A percentile compares a stretch with the other conserved stretches of the same genome.
These are phyloP conservation scores for Primulina tabacum DNA, from an alignment of 257 asterid genomes.

Conservation along the genomic window DNA sequence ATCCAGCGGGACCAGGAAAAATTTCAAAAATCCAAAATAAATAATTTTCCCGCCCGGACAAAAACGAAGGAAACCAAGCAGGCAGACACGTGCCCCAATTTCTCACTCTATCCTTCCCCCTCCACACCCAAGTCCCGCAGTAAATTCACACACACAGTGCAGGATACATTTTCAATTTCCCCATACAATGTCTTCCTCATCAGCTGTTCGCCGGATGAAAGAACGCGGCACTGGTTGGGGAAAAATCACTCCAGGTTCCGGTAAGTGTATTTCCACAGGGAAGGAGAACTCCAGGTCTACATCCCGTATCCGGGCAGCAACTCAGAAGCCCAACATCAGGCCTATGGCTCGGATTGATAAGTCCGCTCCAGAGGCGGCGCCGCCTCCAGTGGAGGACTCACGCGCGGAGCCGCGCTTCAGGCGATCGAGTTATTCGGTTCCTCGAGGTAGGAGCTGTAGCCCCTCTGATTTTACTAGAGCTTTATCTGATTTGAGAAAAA, in stretches of 20 bases:
- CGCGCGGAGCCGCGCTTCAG: constrained; percentile 43
- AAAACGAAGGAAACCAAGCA: no score
- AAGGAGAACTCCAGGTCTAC: constrained; percentile 69
- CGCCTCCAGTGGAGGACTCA: constrained; percentile 21
- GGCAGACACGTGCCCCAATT: not conserved
- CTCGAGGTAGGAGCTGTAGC: constrained; percentile 85
- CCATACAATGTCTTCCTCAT: constrained; percentile 44
- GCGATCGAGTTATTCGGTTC: constrained; percentile 59
- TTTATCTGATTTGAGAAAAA: constrained; percentile 39
- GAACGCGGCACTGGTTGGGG: constrained; percentile 55
- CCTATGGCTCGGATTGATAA: constrained; percentile 61
- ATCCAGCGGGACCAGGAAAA: no score
- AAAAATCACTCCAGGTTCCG: constrained; percentile 47
- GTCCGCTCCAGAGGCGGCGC: constrained; percentile 26
- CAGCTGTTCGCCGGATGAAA: constrained; percentile 58
- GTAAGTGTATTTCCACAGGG: constrained; percentile 45
- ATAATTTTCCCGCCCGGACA: constrained; percentile 25
- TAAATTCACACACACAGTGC: constrained; percentile 1
- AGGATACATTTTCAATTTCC: not conserved
- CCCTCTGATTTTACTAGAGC: constrained; percentile 54
- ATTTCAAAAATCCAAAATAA: constrained; percentile 14
- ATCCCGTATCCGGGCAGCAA: constrained; percentile 50
- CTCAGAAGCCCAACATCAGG: constrained; percentile 52
- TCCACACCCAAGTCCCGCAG: not conserved
- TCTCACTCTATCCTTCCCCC: not conserved